A percentile compares a stretch with the other conserved stretches of the same genome.
phyloP scores from a whole-genome alignment of 2,329 filamentous ascomycete species.

The Clonostachys rosea region DNA sequence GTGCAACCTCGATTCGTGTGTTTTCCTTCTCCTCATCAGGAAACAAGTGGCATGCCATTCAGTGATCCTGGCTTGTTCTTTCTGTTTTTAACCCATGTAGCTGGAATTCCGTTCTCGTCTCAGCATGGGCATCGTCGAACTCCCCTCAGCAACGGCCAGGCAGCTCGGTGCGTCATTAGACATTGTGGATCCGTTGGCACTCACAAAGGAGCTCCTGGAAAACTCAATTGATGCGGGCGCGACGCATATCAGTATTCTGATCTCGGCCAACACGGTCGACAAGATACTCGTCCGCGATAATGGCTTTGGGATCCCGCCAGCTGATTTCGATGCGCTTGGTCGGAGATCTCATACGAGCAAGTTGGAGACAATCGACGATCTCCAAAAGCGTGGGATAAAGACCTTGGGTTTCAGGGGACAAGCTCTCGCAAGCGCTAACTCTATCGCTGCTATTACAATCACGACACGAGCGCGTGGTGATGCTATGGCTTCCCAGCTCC shows the following conservation, averaged over 20 bases:
- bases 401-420: constrained; percentile 75
- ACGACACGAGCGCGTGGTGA: constrained; percentile 62
- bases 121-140: constrained; percentile 42
- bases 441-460: constrained; percentile 48
- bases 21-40: no score
- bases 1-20: no score
- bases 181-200: constrained; percentile 52
- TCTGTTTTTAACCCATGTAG: no score
- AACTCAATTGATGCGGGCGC: constrained; percentile 72
- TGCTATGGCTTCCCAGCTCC: constrained; percentile 46
- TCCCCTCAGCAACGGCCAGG: constrained; percentile 43
- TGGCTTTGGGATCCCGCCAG: constrained; percentile 62
- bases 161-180: constrained; percentile 57
- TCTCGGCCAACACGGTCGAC: constrained; percentile 63
- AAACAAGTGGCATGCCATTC: no score
- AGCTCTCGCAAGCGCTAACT: constrained; percentile 62
- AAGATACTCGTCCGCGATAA: constrained; percentile 69
- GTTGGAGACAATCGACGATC: constrained; percentile 57
- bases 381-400: constrained; percentile 47
- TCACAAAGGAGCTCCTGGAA: constrained; percentile 75
- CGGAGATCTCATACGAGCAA: constrained; percentile 71
- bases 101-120: no score
- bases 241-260: constrained; percentile 57
- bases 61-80: no score
- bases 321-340: constrained; percentile 60